These are phyloP conservation scores for Salisapilia sapeloensis DNA, from an alignment of 352 stramenopile genomes.

Conservation along the genomic window DNA sequence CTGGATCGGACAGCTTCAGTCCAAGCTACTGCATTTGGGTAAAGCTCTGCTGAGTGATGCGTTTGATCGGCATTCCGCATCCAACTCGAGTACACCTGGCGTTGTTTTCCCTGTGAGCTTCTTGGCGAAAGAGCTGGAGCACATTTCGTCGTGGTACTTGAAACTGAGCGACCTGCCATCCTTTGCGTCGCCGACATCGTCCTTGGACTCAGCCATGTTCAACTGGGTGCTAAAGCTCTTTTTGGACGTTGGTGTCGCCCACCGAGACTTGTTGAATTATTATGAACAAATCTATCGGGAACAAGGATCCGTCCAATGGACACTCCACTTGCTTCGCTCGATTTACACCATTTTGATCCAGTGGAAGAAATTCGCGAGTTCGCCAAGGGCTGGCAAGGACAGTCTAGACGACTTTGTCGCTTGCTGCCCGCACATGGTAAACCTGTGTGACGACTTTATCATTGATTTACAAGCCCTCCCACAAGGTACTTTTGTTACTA, in stretches of 20 bases:
- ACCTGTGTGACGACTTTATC: slow-evolving; percentile 63
- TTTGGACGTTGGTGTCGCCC: slow-evolving; percentile 58
- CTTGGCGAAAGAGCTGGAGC: slow-evolving; percentile 56
- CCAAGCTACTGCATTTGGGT: slow-evolving; percentile 51
- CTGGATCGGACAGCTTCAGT: slow-evolving; percentile 70
- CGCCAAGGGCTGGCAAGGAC: slow-evolving; percentile 44
- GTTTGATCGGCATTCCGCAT: slow-evolving; percentile 17
- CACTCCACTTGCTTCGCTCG: slow-evolving; percentile 55
- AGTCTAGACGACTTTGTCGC: slow-evolving; percentile 52
- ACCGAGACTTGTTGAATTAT: slow-evolving; percentile 50
- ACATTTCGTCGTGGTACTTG: slow-evolving; percentile 63
- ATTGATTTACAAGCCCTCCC: slow-evolving; percentile 66
- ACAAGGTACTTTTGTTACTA: slow-evolving; percentile 19
- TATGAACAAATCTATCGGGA: slow-evolving; percentile 73
- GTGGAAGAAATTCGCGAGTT: slow-evolving; percentile 76
- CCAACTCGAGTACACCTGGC: slow-evolving; percentile 11
- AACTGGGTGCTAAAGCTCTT: slow-evolving; percentile 76
- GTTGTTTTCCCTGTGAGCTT: slow-evolving; percentile 68
- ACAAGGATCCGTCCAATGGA: slow-evolving; percentile 36
- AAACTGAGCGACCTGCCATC: slow-evolving; percentile 29
- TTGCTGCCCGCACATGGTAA: slow-evolving; percentile 58
- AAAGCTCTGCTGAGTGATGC: slow-evolving; percentile 55
- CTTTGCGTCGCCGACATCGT: slow-evolving; percentile 15
- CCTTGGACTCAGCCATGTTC: slow-evolving; percentile 45
- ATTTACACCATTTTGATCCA: slow-evolving; percentile 54